These are phyloP conservation scores for Drosera capensis DNA, from an alignment of 148 eudicot genomes.

Conservation along the genomic window DNA sequence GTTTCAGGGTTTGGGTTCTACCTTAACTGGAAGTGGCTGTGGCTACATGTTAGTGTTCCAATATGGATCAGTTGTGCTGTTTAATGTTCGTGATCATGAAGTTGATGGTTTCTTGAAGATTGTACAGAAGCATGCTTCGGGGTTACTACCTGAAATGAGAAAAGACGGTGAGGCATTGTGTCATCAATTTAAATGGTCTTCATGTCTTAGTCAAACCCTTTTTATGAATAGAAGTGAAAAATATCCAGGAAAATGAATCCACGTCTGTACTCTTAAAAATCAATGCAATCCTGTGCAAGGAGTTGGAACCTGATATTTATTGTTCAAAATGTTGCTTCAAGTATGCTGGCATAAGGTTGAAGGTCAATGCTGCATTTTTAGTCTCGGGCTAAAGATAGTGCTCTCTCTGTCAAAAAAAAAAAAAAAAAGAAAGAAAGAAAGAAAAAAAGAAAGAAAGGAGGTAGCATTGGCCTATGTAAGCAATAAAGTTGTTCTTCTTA, in stretches of 20 bases:
- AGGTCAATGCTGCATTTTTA: no score
- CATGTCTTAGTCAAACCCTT: neutral
- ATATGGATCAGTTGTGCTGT: conserved; percentile 85
- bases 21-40: conserved; percentile 57
- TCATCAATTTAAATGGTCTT: neutral
- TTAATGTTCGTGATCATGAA: conserved; percentile 72
- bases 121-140: conserved; percentile 66
- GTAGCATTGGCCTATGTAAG: no score
- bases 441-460: no score
- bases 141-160: conserved; percentile 82
- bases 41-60: conserved; percentile 84
- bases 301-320: no score
- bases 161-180: conserved; percentile 60
- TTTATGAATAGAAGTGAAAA: neutral
- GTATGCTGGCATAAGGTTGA: no score
- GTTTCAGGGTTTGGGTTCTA: conserved; percentile 55
- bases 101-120: conserved; percentile 72
- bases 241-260: neutral
- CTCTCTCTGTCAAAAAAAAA: no score
- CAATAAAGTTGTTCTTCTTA: no score
- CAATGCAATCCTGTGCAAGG: no score
- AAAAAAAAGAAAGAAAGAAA: no score
- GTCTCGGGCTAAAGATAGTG: no score
- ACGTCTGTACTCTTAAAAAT: no score
- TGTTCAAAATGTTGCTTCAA: no score